Evolutionary conservation across 495 filamentous ascomycete species (phyloP).

Genomic region (Lasiosphaeris hirsuta): DNA sequence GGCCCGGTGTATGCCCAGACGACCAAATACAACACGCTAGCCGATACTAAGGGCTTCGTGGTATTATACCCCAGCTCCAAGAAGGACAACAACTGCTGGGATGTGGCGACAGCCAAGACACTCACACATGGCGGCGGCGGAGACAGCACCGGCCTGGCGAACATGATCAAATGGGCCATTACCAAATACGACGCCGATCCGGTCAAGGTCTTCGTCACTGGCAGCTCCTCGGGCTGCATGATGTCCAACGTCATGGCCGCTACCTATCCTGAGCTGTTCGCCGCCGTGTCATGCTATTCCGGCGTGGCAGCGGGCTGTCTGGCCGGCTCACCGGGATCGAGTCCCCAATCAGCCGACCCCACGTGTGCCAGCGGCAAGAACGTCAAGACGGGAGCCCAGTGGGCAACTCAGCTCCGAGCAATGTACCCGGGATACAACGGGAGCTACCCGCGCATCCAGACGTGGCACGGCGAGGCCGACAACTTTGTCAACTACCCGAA

Average conservation of each 20-base stretch:
- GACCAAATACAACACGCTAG: slow-evolving; percentile 37
- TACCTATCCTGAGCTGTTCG: slow-evolving; percentile 40
- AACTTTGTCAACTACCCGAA: slow-evolving; percentile 32
- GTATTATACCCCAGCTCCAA: slow-evolving; percentile 44
- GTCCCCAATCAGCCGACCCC: slow-evolving; percentile 38
- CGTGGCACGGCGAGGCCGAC: slow-evolving; percentile 36
- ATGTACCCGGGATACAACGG: slow-evolving; percentile 38
- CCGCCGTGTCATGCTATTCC: slow-evolving; percentile 39
- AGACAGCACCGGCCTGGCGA: slow-evolving; percentile 48
- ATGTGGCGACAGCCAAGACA: slow-evolving; percentile 40
- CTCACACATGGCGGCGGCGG: slow-evolving; percentile 50
- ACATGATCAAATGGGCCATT: slow-evolving; percentile 51
- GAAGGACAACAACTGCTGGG: slow-evolving; percentile 47
- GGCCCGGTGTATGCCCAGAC: slow-evolving; percentile 38
- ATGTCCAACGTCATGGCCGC: slow-evolving; percentile 46
- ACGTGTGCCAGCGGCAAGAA: slow-evolving; percentile 36
- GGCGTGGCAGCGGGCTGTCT: slow-evolving; percentile 39
- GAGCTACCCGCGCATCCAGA: slow-evolving; percentile 37
- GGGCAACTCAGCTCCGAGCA: slow-evolving; percentile 28
- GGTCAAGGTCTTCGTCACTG: slow-evolving; percentile 44
- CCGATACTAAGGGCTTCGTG: slow-evolving; percentile 44
- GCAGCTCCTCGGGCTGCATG: slow-evolving; percentile 49
- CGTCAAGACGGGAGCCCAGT: slow-evolving; percentile 33
- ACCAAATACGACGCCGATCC: slow-evolving; percentile 44
- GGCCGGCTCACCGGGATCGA: slow-evolving; percentile 32